Base-by-base conservation (phyloP, 2,329 filamentous ascomycete species). In the Diaporthe batatas region DNA sequence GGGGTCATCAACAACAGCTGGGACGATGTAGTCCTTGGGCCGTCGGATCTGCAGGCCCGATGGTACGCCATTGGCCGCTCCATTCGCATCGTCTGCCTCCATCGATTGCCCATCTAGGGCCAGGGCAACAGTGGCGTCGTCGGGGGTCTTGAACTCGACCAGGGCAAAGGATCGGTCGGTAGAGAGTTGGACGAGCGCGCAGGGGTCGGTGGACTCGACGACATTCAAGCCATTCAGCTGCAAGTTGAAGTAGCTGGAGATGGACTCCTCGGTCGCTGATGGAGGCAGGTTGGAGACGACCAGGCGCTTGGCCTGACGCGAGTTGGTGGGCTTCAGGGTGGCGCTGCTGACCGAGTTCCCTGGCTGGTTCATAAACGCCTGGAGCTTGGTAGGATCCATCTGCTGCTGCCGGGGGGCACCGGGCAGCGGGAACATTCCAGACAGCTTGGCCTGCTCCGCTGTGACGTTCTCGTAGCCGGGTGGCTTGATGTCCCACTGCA, bases 401-500 rank as follows among this genome's bases (percentile, higher is more conserved):
- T 94, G 93, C 80, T 98, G 95, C 82, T 98, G 95, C 77, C 96
- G 91, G 70, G 96, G 96, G 75, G 96, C 96, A 76, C 96, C 96
- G 4, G 96, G 96, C 58, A 99, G 90, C 74, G 97, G 95, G 86
- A 99, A 99, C 96, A 99, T 98, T 86, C 96, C 93, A 77, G 97
- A 99, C 57, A 99, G 89, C 86, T 99, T 99, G 67, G 96, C 97
- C 83, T 99, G 97, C 83, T 99, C 97, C 29, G 96, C 95, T 2
- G 96, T 98, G 76, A 99, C 96, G 82, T 96, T 97, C 80, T 99
- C 97, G 80, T 99, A 99, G 57, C 96, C 96, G 21, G 95, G 94
- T 7, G 96, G 96, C 85, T 99, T 99, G 83, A 99, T 98, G 82
- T 99, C 97, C 96, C 96, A 99, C 83, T 99, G 97, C 47, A 95